Conservation (phyloP, 176 grass and related monocot genomes). For the Pontederia paniculata region DNA sequence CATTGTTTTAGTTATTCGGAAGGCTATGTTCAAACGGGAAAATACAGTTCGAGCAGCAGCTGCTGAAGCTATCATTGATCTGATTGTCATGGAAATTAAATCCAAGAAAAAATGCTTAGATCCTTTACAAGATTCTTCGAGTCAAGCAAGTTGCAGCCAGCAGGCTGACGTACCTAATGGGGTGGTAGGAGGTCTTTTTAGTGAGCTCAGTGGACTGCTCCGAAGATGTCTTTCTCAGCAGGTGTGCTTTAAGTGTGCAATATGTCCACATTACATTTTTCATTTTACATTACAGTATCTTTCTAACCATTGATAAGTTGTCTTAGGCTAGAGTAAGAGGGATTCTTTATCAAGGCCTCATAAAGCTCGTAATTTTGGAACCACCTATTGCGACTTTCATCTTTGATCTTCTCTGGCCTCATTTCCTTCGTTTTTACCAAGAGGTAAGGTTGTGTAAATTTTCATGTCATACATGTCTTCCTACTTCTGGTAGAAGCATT, state of each 20-base stretch:
- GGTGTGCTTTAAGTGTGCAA: constrained; percentile 21
- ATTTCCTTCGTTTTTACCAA: constrained; percentile 61
- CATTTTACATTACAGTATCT: neutral
- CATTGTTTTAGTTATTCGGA: constrained; percentile 74
- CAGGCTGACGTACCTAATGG: constrained; percentile 41
- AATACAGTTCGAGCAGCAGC: constrained; percentile 53
- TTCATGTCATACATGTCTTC: too few species aligned
- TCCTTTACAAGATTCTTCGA: constrained; percentile 54
- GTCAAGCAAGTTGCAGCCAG: constrained; percentile 80
- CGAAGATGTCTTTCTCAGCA: constrained; percentile 73
- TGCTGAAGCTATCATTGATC: constrained; percentile 55
- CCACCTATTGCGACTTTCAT: constrained; percentile 36
- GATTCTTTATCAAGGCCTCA: constrained; percentile 53
- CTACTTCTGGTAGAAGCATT: too few species aligned
- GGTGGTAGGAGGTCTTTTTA: constrained; percentile 49
- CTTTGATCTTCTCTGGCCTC: constrained; percentile 71
- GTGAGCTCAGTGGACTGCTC: constrained; percentile 68
- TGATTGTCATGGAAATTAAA: constrained; percentile 49
- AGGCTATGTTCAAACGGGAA: constrained; percentile 88
- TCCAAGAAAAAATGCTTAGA: constrained; percentile 36
- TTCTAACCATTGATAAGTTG: constrained; percentile 8
- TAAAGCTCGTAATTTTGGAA: constrained; percentile 49
- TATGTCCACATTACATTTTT: constrained; percentile 4
- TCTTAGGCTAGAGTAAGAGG: constrained; percentile 72
- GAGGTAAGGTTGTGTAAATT: constrained; percentile 29